Evolutionary conservation across 371 early-diverging fungal species (phyloP).

Genomic region (Umbelopsis sp.): DNA sequence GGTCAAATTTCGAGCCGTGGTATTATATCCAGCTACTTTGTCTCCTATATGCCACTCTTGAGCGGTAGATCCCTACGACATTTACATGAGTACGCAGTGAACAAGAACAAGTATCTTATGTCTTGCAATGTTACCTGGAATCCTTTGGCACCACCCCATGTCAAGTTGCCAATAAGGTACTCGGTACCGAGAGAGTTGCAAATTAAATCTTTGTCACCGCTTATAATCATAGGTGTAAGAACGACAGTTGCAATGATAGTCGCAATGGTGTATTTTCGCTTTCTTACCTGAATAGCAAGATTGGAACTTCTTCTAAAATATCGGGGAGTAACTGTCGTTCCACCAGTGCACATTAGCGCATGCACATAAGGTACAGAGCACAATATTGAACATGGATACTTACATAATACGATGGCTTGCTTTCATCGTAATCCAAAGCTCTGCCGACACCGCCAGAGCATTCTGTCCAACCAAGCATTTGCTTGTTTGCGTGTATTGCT

Average conservation of each 20-base stretch:
- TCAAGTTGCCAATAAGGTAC: slow-evolving; percentile 68
- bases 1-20: slow-evolving; percentile 68
- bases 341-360: background rate
- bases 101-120: background rate
- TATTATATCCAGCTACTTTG: slow-evolving; percentile 57
- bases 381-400: background rate
- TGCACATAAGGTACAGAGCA: background rate
- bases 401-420: slow-evolving; percentile 53
- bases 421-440: slow-evolving; percentile 50
- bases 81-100: background rate
- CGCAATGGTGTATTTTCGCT: too few species aligned
- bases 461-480: slow-evolving; percentile 64
- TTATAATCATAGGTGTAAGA: slow-evolving; percentile 24
- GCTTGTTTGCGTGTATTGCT: slow-evolving; percentile 63
- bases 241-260: too few species aligned
- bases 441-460: slow-evolving; percentile 59
- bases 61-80: slow-evolving; percentile 26
- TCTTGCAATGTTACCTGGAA: slow-evolving; percentile 50
- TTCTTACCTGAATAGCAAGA: slow-evolving; percentile 65
- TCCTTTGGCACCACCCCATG: slow-evolving; percentile 76
- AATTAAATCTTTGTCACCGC: slow-evolving; percentile 84
- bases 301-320: slow-evolving; percentile 55
- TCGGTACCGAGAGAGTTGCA: slow-evolving; percentile 80
- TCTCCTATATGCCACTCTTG: slow-evolving; percentile 64
- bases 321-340: slow-evolving; percentile 47